Evolutionary conservation across 2,329 filamentous ascomycete genomes (phyloP), one percentile per base, ranked within the genome.

Genomic region (Graphilbum ipis-grandicollis): DNA sequence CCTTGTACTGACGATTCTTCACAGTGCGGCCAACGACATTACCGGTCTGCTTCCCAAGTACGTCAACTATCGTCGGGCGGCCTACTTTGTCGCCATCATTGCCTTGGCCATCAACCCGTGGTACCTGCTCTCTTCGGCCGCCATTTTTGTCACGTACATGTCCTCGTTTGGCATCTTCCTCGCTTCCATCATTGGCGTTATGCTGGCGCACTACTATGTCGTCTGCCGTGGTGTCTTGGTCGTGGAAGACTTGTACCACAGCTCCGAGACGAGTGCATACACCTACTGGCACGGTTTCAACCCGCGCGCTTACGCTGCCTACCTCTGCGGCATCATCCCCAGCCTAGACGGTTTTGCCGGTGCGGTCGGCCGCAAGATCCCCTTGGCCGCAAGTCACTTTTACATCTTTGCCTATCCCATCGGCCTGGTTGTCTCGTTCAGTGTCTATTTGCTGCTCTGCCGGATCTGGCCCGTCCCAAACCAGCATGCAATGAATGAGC

Each of bases 21-120:
- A n/a, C n/a, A n/a, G n/a, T 0, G 56, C 58, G 3, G 67, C 66
- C 5, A 68, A 71, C 55, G 69, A 72, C 44, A 51, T 71, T 37
- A 59, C 66, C 0, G 63, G 59, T 1, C 49, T 70, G 0, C 61
- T 60, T 40, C 65, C 66, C 1, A 56, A 53, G 25, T 70, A 61
- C 41, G 60, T 73, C 50, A 69, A 68, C 46, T 70, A 71, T 39
- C 52, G 66, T 5, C 59, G 68, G 2, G 69, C 68, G 1, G 57
- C 57, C 3, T 65, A 64, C 41, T 50, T 71, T 26, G 60, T 56
- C 7, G 53, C 59, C 0, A 43, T 65, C 4, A 48, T 67, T 5
- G 56, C 55, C 13, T 58, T 64, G 19, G 55, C 54, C 0, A 54
- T 59, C 31, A 60, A 59, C 39, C 66, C 66, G 0, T 71, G 66